These are phyloP conservation scores for Metarhizium guizhouense DNA, from an alignment of 2,329 filamentous ascomycete genomes.

Conservation along the genomic window DNA sequence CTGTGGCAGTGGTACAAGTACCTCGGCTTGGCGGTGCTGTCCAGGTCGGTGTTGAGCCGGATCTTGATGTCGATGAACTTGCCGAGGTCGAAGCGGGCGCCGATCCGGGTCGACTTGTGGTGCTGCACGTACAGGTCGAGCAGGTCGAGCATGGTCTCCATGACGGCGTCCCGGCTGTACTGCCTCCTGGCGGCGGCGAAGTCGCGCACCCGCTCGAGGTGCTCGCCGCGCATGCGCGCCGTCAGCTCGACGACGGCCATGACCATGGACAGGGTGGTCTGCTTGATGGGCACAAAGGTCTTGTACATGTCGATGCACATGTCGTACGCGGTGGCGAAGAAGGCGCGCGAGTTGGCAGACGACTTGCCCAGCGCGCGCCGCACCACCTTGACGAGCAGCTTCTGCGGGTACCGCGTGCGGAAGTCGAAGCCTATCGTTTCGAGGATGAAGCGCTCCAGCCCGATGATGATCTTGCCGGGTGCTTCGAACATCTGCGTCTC, in stretches of 20 bases:
- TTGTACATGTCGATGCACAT: constrained; percentile 87
- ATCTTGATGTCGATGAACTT: constrained; percentile 83
- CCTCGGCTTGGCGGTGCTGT: constrained; percentile 51
- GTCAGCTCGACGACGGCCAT: constrained; percentile 76
- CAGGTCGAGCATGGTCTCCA: constrained; percentile 82
- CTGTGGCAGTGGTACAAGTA: constrained; percentile 52
- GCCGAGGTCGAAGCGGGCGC: constrained; percentile 62
- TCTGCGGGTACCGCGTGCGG: constrained; percentile 78
- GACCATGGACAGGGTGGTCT: constrained; percentile 76
- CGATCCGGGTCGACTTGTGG: constrained; percentile 63
- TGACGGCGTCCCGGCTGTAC: constrained; percentile 37
- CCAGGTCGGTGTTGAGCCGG: constrained; percentile 71
- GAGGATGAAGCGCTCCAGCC: constrained; percentile 83
- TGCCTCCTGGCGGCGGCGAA: constrained; percentile 40
- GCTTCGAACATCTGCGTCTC: constrained; percentile 62
- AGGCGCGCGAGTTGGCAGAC: constrained; percentile 21
- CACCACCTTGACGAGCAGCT: constrained; percentile 71
- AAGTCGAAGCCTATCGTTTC: constrained; percentile 94
- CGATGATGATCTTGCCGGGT: constrained; percentile 72
- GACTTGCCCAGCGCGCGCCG: constrained; percentile 40
- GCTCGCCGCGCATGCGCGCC: constrained; percentile 53
- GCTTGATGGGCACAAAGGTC: constrained; percentile 87
- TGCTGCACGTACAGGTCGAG: constrained; percentile 90
- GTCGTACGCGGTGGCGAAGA: constrained; percentile 64
- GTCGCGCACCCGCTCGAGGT: constrained; percentile 39